Evolutionary conservation across 805 yeast species (phyloP).

Genomic region (Zygosaccharomyces kombuchaensis): DNA sequence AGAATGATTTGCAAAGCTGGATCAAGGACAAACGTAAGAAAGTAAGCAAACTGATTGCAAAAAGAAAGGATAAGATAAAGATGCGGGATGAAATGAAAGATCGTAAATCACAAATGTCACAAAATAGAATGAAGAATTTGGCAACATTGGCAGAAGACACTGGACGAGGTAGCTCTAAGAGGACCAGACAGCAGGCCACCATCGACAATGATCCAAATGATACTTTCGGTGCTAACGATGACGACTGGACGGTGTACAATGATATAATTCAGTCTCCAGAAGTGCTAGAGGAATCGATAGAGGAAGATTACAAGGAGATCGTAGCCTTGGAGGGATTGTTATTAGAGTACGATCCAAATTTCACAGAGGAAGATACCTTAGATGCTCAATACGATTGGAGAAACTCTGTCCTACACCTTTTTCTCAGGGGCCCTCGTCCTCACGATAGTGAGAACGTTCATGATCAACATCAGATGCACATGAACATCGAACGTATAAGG

Average conservation of each 20-base stretch:
- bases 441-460: slow-evolving; percentile 78
- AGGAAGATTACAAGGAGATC: slow-evolving; percentile 60
- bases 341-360: slow-evolving; percentile 77
- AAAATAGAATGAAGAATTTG: slow-evolving; percentile 84
- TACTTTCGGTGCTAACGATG: slow-evolving; percentile 92
- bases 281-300: slow-evolving; percentile 64
- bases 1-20: slow-evolving; percentile 74
- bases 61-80: slow-evolving; percentile 62
- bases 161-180: slow-evolving; percentile 40
- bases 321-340: slow-evolving; percentile 67
- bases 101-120: slow-evolving; percentile 88
- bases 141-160: slow-evolving; percentile 78
- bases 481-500: slow-evolving; percentile 85
- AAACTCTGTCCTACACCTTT: slow-evolving; percentile 71
- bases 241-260: slow-evolving; percentile 89
- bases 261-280: slow-evolving; percentile 73
- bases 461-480: slow-evolving; percentile 83
- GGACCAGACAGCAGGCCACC: slow-evolving; percentile 55
- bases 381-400: slow-evolving; percentile 85
- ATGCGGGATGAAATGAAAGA: slow-evolving; percentile 75
- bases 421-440: slow-evolving; percentile 85
- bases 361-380: slow-evolving; percentile 78
- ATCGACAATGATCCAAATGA: slow-evolving; percentile 90
- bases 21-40: slow-evolving; percentile 60
- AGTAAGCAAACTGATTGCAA: slow-evolving; percentile 54